Conservation (phyloP, 2,329 filamentous ascomycete species). For the Venturia oleaginea region DNA sequence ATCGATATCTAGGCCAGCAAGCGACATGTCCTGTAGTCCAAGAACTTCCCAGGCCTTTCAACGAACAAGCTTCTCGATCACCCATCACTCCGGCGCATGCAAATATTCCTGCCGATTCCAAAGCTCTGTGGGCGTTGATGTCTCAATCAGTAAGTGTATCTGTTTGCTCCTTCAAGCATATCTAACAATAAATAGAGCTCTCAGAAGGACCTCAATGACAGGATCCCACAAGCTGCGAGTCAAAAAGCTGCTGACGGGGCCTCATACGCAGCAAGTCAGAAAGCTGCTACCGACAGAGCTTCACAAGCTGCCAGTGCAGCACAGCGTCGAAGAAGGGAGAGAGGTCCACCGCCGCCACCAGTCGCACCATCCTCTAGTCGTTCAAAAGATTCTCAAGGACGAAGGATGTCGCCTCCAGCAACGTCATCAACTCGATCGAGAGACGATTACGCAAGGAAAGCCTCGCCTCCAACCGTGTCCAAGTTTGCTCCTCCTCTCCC, state of each 20-base stretch:
- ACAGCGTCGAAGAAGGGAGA: slow-evolving; percentile 1
- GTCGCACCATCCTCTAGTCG: background rate
- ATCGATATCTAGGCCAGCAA: slow-evolving; percentile 4
- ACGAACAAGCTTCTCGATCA: background rate
- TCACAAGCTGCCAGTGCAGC: background rate
- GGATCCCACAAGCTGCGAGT: background rate
- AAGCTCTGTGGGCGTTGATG: background rate
- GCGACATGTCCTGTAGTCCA: background rate
- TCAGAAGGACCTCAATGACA: background rate
- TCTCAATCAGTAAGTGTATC: background rate
- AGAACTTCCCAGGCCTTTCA: background rate
- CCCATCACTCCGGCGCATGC: background rate
- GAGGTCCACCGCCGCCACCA: background rate
- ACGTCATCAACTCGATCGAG: background rate
- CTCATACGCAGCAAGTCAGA: too few relatives aligned
- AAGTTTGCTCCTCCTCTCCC: background rate
- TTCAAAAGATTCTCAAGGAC: background rate
- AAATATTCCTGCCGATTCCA: background rate
- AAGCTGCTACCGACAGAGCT: background rate
- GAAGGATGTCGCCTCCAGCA: background rate
- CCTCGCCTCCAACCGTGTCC: background rate
- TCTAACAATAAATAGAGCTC: background rate
- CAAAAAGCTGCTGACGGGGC: background rate
- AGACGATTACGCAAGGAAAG: background rate
- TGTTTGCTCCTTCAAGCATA: background rate